phyloP scores from a whole-genome alignment of 768 basidiomycete genomes.

The Suillus luteus region DNA sequence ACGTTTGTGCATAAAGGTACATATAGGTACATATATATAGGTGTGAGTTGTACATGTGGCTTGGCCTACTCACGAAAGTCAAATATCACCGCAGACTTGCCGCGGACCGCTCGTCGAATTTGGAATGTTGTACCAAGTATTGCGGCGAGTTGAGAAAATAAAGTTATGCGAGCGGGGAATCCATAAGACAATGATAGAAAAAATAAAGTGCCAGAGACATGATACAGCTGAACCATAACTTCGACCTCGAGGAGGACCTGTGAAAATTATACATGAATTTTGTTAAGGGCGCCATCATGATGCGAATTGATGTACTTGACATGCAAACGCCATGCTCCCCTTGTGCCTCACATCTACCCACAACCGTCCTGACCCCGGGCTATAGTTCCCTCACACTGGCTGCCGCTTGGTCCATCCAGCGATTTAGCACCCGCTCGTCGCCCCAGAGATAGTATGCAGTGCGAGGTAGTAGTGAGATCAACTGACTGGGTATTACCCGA shows the following conservation, averaged over 20 bases:
- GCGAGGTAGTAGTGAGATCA: conserved; percentile 47
- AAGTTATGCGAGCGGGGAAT: background rate
- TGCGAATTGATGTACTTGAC: background rate
- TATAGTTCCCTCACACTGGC: conserved; percentile 10
- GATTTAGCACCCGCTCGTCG: conserved; percentile 23
- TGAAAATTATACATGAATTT: background rate
- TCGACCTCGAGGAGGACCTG: background rate
- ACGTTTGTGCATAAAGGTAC: background rate
- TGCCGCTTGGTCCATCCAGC: conserved; percentile 17
- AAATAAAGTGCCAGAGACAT: conserved; percentile 3
- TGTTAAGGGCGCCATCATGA: background rate
- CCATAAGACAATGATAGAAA: background rate
- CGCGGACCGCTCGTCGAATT: background rate
- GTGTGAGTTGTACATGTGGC: background rate
- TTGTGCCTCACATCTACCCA: background rate
- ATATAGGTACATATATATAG: background rate
- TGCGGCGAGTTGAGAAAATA: background rate
- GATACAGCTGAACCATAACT: background rate
- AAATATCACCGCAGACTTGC: background rate
- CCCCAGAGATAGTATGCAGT: conserved; percentile 61
- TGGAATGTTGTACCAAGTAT: background rate
- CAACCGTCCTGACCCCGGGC: background rate
- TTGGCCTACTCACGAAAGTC: background rate
- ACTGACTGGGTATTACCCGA: conserved; percentile 55
- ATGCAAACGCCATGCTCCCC: background rate